Base-by-base conservation (phyloP, 768 basidiomycete genomes). In the Agrocybe pediades region DNA sequence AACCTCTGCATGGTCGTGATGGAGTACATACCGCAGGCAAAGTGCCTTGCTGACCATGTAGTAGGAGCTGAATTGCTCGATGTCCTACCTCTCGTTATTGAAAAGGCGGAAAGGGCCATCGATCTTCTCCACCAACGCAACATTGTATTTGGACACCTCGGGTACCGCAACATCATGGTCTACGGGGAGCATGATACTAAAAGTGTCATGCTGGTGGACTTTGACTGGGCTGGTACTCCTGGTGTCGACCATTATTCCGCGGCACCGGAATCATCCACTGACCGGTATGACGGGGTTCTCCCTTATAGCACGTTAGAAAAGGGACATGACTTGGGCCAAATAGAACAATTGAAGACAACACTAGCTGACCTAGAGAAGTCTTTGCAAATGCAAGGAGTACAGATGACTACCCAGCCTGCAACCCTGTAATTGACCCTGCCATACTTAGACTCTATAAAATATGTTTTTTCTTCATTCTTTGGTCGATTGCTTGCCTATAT, bases 141-240 rank as follows among this genome's bases (percentile, higher is more conserved):
- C 33, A 55, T 16, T 23, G 70, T 68, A 19, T 68, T 65, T 53
- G 70, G 65, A 8, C 66, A 70, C 50, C 59, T 71, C 39, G 59
- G 65, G 13, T 40, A 47, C 13, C 53, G 62, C 40, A 65, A 68
- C 49, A 61, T 67, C 30, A 41, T 70, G 49, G 56, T 51, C 40
- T 25, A 29, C 27, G 36, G 53, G 20, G 29, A 46, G 43, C 52
- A 57, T 25, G 41, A 17, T 21, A n/a, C n/a, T n/a, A 48, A 47
- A 40, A 58, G 46, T 17, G 43, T 63, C 43, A 15, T 30, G 7
- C 56, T 71, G 13, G 55, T 69, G 26, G 64, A 69, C 54, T 69
- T 69, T 49, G 67, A 71, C 56, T 71, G 65, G 69, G 48, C 61
- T 23, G 69, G 60, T 13, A 54, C 50, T 39, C 48, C 46, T 27